These are phyloP conservation scores for Westerdykella ornata DNA, from an alignment of 2,329 filamentous ascomycete species.

Conservation along the genomic window DNA sequence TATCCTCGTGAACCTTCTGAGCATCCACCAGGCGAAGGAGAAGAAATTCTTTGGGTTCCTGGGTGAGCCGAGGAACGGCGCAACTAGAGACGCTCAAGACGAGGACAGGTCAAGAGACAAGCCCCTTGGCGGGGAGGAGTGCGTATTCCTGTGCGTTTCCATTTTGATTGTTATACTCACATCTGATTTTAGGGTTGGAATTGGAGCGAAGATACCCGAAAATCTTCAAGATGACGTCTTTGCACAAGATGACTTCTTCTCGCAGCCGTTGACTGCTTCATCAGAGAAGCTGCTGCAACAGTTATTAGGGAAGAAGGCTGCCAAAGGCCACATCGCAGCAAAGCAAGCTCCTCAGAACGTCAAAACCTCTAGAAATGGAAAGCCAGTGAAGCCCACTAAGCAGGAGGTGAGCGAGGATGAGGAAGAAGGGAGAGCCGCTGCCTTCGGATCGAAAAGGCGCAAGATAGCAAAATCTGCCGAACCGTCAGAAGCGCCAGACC, in stretches of 20 bases:
- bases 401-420: slow-evolving; percentile 35
- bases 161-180: slow-evolving; percentile 1
- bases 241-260: too few relatives aligned
- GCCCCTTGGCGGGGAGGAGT: slow-evolving; percentile 50
- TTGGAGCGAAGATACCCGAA: slow-evolving; percentile 35
- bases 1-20: slow-evolving; percentile 50
- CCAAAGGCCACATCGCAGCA: slow-evolving; percentile 25
- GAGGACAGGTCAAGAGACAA: slow-evolving; percentile 51
- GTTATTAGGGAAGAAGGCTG: slow-evolving; percentile 40
- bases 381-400: slow-evolving; percentile 10
- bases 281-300: slow-evolving; percentile 40
- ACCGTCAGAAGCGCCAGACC: slow-evolving; percentile 1
- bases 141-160: slow-evolving; percentile 13
- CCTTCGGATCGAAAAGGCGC: slow-evolving; percentile 30
- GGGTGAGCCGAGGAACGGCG: slow-evolving; percentile 41
- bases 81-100: slow-evolving; percentile 42
- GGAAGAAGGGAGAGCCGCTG: slow-evolving; percentile 32
- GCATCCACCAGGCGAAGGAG: slow-evolving; percentile 48
- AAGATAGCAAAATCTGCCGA: slow-evolving; percentile 17
- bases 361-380: slow-evolving; percentile 22
- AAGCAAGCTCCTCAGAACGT: slow-evolving; percentile 20
- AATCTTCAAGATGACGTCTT: slow-evolving; percentile 35
- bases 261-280: slow-evolving; percentile 33
- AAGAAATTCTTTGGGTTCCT: slow-evolving; percentile 52
- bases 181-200: slow-evolving; percentile 28